Evolutionary conservation across 2,329 filamentous ascomycete species (phyloP).

Genomic region (Alternaria incomplexa): DNA sequence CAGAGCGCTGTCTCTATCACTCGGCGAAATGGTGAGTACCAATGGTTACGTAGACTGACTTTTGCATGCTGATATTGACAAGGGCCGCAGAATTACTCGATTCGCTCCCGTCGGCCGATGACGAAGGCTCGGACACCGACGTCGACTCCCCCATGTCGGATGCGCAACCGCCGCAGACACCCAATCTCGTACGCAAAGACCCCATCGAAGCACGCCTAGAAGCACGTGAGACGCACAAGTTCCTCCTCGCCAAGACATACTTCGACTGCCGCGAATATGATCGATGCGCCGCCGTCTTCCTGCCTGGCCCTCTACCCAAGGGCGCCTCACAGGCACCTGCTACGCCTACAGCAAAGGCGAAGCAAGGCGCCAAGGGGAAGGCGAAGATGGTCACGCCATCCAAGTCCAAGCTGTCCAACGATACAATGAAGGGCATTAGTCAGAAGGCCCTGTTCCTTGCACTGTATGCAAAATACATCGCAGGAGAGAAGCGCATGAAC

Average conservation of each 20-base stretch:
- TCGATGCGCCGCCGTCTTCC: constrained; percentile 86
- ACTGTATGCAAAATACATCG: constrained; percentile 89
- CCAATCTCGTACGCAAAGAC: constrained; percentile 62
- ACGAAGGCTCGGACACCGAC: constrained; percentile 63
- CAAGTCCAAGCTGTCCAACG: constrained; percentile 41
- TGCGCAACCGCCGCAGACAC: constrained; percentile 53
- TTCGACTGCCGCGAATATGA: constrained; percentile 97
- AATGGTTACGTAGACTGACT: neutral
- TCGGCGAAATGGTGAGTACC: constrained; percentile 85
- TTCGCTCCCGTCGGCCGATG: constrained; percentile 70
- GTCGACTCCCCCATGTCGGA: constrained; percentile 65
- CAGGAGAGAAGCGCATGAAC: constrained; percentile 93
- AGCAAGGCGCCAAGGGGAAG: constrained; percentile 65
- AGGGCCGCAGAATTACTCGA: constrained; percentile 95
- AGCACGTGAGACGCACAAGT: constrained; percentile 78
- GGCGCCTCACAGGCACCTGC: constrained; percentile 62
- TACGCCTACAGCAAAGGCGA: constrained; percentile 40
- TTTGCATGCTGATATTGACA: constrained; percentile 36
- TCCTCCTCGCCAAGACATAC: constrained; percentile 88
- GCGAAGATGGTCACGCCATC: constrained; percentile 50
- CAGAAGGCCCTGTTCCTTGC: constrained; percentile 93
- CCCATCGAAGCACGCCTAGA: constrained; percentile 77
- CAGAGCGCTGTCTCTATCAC: constrained; percentile 92
- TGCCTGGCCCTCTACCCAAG: constrained; percentile 79
- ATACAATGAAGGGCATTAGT: constrained; percentile 65